Evolutionary conservation across 2,329 filamentous ascomycete species (phyloP).

Genomic region (Fusarium heterosporum): DNA sequence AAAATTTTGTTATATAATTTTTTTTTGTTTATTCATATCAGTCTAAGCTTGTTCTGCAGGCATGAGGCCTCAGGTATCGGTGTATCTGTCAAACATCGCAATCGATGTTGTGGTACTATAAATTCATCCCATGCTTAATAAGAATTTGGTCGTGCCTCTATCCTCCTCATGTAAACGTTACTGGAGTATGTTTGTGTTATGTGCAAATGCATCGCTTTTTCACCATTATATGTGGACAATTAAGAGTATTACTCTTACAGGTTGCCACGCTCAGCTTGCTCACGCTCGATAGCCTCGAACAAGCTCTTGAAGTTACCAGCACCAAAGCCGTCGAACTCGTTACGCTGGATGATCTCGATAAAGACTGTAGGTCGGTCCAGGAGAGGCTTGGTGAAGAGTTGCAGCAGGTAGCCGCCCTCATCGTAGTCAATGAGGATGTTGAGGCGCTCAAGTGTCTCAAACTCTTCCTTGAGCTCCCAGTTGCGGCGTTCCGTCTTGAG

Average conservation of each 20-base stretch:
- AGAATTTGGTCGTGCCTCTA: constrained; percentile 16
- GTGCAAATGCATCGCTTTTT: neutral
- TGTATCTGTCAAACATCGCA: constrained; percentile 26
- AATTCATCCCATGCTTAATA: constrained; percentile 19
- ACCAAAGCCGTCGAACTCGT: constrained; percentile 91
- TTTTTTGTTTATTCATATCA: constrained; percentile 13
- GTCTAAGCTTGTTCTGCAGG: constrained; percentile 8
- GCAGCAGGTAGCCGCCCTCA: constrained; percentile 84
- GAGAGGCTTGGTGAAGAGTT: constrained; percentile 85
- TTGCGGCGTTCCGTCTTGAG: constrained; percentile 71
- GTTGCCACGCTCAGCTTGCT: constrained; percentile 89
- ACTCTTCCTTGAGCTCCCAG: constrained; percentile 80
- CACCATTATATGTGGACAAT: neutral
- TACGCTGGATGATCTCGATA: constrained; percentile 93
- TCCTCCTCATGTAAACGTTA: constrained; percentile 11
- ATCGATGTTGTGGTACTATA: constrained; percentile 17
- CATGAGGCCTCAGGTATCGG: constrained; percentile 4
- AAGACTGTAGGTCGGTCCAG: constrained; percentile 97
- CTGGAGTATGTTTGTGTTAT: neutral
- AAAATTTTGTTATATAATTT: constrained; percentile 15
- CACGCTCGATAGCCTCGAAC: constrained; percentile 94
- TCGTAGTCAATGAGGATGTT: constrained; percentile 97
- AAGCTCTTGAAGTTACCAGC: constrained; percentile 96
- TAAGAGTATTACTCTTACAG: constrained; percentile 60
- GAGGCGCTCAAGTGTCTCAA: constrained; percentile 79